Conservation (phyloP, 345 rosid genomes). For the Brassica carinata region DNA sequence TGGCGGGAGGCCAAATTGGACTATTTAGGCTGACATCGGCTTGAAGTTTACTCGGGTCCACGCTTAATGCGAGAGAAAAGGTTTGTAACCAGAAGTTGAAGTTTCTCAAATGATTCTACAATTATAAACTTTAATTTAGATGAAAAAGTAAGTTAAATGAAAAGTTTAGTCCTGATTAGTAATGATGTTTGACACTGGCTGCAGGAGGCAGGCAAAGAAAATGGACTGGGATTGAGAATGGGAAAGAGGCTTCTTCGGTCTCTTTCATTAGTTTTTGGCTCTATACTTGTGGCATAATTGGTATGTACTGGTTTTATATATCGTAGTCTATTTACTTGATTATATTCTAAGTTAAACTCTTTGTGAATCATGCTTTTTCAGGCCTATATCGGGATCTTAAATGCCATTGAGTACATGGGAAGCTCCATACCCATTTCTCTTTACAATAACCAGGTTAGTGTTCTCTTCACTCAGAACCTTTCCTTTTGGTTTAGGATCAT, state of each 20-base stretch:
- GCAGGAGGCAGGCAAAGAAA: constrained; percentile 95
- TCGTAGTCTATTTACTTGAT: neutral
- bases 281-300: constrained; percentile 79
- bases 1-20: too few species aligned
- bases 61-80: too few species aligned
- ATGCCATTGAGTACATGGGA: constrained; percentile 65
- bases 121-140: too few species aligned
- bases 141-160: too few species aligned
- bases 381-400: constrained; percentile 83
- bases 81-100: too few species aligned
- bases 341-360: neutral
- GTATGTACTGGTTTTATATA: constrained; percentile 44
- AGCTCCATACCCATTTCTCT: constrained; percentile 65
- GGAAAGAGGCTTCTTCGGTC: constrained; percentile 91
- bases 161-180: constrained; percentile 7
- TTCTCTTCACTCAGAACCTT: neutral
- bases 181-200: constrained; percentile 40
- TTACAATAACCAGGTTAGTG: constrained; percentile 80
- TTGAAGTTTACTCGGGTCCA: too few species aligned
- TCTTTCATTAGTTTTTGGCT: constrained; percentile 82
- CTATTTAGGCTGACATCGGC: too few species aligned
- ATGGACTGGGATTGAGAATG: constrained; percentile 67
- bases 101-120: too few species aligned
- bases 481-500: neutral
- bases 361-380: constrained; percentile 46